These are phyloP conservation scores for Esteya vermicola DNA, from an alignment of 2,329 filamentous ascomycete genomes.

Conservation along the genomic window DNA sequence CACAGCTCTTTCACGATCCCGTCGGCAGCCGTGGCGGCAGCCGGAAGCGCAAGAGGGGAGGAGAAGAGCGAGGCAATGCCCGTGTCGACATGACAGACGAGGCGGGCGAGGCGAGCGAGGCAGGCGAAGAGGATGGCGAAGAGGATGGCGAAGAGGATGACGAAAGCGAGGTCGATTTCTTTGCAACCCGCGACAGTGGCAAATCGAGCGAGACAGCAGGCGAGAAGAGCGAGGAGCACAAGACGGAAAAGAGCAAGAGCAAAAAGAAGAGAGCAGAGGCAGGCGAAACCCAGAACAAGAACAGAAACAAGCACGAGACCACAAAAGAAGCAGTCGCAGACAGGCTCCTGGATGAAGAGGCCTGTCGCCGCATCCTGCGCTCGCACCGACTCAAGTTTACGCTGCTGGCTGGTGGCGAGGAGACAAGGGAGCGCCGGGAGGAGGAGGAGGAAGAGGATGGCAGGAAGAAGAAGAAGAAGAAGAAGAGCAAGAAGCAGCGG, in stretches of 20 bases:
- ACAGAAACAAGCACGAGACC: constrained; percentile 14
- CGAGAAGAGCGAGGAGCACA: constrained; percentile 21
- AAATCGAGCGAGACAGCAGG: constrained; percentile 1
- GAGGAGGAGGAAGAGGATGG: constrained; percentile 22
- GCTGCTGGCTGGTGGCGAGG: constrained; percentile 46
- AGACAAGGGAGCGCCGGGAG: constrained; percentile 33
- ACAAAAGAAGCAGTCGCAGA: constrained; percentile 17
- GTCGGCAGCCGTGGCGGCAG: constrained; percentile 34
- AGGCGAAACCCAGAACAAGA: too few species aligned
- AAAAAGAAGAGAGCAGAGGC: constrained; percentile 11
- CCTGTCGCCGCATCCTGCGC: constrained; percentile 60
- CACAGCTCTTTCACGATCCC: constrained; percentile 53
- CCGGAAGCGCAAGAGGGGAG: constrained; percentile 30
- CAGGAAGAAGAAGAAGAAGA: constrained; percentile 29
- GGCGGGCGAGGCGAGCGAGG: constrained; percentile 19
- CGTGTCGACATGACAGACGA: constrained; percentile 11
- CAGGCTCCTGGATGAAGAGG: constrained; percentile 44
- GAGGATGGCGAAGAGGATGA: constrained; percentile 19
- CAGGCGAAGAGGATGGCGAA: constrained; percentile 24
- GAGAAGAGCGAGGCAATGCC: background rate
- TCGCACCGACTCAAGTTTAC: constrained; percentile 78
- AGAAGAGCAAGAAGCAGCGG: constrained; percentile 24
- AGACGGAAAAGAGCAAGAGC: constrained; percentile 7
- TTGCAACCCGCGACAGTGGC: constrained; percentile 28
- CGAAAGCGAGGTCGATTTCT: constrained; percentile 42